Evolutionary conservation across 129 eudicot species (phyloP).

Genomic region (Ambrosia artemisiifolia): DNA sequence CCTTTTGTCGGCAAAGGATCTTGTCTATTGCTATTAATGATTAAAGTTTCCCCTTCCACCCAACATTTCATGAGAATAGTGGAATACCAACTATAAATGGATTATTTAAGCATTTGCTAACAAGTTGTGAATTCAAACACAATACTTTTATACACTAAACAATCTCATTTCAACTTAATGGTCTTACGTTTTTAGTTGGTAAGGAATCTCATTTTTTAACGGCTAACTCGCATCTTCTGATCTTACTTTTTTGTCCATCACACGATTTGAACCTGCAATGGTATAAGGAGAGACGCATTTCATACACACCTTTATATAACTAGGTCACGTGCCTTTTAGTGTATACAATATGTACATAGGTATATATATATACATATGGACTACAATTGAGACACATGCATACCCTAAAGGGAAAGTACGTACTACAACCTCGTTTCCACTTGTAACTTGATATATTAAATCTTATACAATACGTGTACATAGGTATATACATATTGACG

Average conservation of each 20-base stretch:
- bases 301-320: too few species aligned
- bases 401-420: not conserved
- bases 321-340: not conserved
- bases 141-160: too few species aligned
- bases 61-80: not conserved
- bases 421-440: conserved; percentile 11
- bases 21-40: not conserved
- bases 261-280: not conserved
- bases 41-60: not conserved
- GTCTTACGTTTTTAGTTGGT: too few species aligned
- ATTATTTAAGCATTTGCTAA: not conserved
- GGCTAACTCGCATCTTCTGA: too few species aligned
- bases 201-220: too few species aligned
- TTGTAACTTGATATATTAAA: not conserved
- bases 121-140: not conserved
- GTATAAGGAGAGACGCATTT: too few species aligned
- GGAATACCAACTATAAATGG: too few species aligned
- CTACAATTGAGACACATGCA: not conserved
- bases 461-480: too few species aligned
- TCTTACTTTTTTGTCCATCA: too few species aligned
- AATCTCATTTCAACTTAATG: too few species aligned
- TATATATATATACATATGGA: not conserved
- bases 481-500: too few species aligned
- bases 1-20: not conserved
- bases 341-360: not conserved